Conservation (phyloP, 73 alveolate genomes). For the Blepharisma stoltei region DNA sequence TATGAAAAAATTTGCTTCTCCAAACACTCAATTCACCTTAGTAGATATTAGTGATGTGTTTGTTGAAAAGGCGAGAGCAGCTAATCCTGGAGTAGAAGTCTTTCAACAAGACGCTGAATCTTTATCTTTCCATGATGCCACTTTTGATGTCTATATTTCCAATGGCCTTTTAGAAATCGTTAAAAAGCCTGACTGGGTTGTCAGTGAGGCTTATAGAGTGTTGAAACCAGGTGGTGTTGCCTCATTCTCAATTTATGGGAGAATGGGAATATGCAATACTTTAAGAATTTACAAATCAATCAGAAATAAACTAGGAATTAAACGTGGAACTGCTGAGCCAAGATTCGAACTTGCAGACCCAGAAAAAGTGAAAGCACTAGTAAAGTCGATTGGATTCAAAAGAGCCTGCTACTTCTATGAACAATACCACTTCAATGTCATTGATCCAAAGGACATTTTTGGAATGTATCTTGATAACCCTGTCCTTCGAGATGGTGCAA, state of each 20-base stretch:
- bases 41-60: constrained; percentile 9
- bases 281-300: constrained; percentile 11
- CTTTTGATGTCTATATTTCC: constrained; percentile 18
- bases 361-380: constrained; percentile 12
- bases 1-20: background rate
- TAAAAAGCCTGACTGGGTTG: constrained; percentile 23
- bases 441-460: background rate
- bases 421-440: background rate
- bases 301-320: background rate
- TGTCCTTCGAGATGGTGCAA: constrained; percentile 7
- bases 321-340: background rate
- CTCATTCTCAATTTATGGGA: constrained; percentile 16
- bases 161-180: constrained; percentile 14
- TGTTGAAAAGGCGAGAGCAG: constrained; percentile 1
- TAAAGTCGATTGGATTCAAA: background rate
- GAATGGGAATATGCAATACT: constrained; percentile 28
- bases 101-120: background rate
- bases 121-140: background rate
- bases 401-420: background rate
- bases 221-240: constrained; percentile 9
- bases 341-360: constrained; percentile 19
- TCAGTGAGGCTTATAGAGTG: constrained; percentile 6
- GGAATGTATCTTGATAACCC: constrained; percentile 14
- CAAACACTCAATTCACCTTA: background rate
- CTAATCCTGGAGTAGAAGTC: background rate